Evolutionary conservation across 352 stramenopile species (phyloP), one percentile per base, ranked within the genome.

Genomic region (Paralagenidium karlingii): DNA sequence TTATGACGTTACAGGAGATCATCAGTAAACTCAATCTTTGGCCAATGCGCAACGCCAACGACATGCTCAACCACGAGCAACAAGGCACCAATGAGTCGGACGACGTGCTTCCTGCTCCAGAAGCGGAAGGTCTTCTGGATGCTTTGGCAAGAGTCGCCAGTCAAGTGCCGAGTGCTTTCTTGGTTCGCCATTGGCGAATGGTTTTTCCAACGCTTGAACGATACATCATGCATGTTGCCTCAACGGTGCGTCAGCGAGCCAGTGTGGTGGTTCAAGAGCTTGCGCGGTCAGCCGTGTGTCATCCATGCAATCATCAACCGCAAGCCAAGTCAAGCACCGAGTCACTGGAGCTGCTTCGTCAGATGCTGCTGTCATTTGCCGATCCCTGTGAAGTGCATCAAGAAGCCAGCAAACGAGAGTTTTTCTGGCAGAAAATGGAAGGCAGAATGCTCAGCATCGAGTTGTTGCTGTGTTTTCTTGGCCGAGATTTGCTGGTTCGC

Each of bases 21-120:
- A 67, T 82, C 44, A 87, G 68, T 40, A 87, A 87, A 33, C 44
- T 87, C 3, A 82, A 87, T 45, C 61, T 65, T 1, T n/a, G n/a
- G n/a, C n/a, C n/a, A n/a, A n/a, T n/a, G n/a, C n/a, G n/a, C n/a
- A n/a, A n/a, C n/a, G 67, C 81, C 20, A 57, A 62, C n/a, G 38
- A 34, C 7, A 54, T 43, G 10, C 31, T 37, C 1, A 54, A 21
- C 12, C n/a, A 10, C 1, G 20, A 26, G 20, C 30, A 9, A 15
- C 27, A 15, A n/a, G 31, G 44, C 24, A 49, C 11, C 21, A 25
- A 43, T 11, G 15, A 27, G 2, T 20, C 32, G 3, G 37, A 59
- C 26, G 40, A 38, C 0, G 53, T 8, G 19, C 16, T 36, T 16
- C 30, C 30, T 20, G 22, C 66, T 20, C 40, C 78, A 8, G 63